Percentiles rank a stretch among this genome's conserved stretches.
Conservation (phyloP, 495 filamentous ascomycete genomes). For the Aspergillus hancockii region DNA sequence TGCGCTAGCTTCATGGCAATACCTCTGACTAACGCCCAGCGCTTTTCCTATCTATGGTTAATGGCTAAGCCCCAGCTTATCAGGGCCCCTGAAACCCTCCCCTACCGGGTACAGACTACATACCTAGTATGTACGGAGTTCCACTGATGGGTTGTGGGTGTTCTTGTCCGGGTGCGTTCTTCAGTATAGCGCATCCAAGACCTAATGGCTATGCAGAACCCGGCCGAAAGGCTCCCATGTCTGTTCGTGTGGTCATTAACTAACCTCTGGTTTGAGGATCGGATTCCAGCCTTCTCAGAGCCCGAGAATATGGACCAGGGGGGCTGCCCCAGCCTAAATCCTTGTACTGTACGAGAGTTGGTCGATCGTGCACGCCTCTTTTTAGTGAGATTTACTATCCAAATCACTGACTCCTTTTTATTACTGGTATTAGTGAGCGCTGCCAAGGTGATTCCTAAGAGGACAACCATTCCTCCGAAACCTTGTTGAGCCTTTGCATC, state of each 20-base stretch:
- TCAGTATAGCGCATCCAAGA: background rate
- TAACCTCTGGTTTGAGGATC: background rate
- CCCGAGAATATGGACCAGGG: constrained; percentile 4
- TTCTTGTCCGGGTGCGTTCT: background rate
- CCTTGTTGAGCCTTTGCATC: constrained; percentile 1
- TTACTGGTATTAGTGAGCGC: constrained; percentile 6
- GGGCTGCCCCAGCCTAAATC: background rate
- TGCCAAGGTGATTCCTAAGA: constrained; percentile 13
- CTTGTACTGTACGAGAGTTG: constrained; percentile 1
- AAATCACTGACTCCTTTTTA: constrained; percentile 12
- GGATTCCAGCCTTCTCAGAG: constrained; percentile 2
- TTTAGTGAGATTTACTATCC: constrained; percentile 4
- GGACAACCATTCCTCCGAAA: background rate
- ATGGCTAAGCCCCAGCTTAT: constrained; percentile 2
- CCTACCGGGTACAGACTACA: constrained; percentile 1
- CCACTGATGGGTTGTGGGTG: background rate
- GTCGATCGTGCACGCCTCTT: constrained; percentile 8
- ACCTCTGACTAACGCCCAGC: constrained; percentile 7
- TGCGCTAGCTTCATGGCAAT: constrained; percentile 23
- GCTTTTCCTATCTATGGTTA: constrained; percentile 4
- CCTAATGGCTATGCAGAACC: background rate
- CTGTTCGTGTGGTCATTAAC: background rate
- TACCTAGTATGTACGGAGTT: background rate
- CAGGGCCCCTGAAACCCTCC: constrained; percentile 1
- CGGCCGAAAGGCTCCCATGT: background rate